These are phyloP conservation scores for Cephaloascus fragrans DNA, from an alignment of 805 yeast species.

Conservation along the genomic window DNA sequence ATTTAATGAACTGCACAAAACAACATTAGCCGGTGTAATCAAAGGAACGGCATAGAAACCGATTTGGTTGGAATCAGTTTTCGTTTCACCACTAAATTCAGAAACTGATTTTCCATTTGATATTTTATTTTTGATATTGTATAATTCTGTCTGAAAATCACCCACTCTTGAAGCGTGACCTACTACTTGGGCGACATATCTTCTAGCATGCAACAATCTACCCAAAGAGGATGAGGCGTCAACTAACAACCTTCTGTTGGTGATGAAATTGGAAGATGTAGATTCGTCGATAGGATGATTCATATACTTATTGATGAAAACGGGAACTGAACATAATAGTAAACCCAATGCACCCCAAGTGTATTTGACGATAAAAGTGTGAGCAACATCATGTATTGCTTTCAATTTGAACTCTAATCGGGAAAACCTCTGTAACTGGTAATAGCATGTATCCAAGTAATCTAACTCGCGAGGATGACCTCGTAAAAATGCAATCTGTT, in stretches of 20 bases:
- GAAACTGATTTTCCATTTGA: not conserved
- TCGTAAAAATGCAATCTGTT: conserved; percentile 77
- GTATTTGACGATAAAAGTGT: conserved; percentile 82
- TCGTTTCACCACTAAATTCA: conserved; percentile 13
- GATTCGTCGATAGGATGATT: conserved; percentile 23
- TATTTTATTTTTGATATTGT: conserved; percentile 25
- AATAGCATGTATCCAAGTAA: conserved; percentile 69
- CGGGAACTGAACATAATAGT: conserved; percentile 79
- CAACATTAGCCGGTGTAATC: conserved; percentile 76
- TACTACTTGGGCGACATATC: conserved; percentile 70
- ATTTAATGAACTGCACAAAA: conserved; percentile 52
- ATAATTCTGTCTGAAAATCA: conserved; percentile 57
- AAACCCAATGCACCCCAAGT: conserved; percentile 96
- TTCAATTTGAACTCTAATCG: conserved; percentile 67
- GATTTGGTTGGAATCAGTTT: conserved; percentile 34
- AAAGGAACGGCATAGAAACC: conserved; percentile 71
- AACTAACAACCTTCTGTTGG: conserved; percentile 75
- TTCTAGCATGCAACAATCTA: conserved; percentile 74
- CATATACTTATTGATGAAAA: conserved; percentile 52
- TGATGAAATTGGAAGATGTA: conserved; percentile 76
- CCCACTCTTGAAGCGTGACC: conserved; percentile 75
- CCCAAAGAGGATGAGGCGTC: conserved; percentile 87
- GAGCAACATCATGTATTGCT: conserved; percentile 75
- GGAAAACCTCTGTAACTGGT: conserved; percentile 69
- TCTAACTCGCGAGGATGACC: conserved; percentile 78